Evolutionary conservation across 768 basidiomycete species (phyloP).

Genomic region (Galerina marginata): DNA sequence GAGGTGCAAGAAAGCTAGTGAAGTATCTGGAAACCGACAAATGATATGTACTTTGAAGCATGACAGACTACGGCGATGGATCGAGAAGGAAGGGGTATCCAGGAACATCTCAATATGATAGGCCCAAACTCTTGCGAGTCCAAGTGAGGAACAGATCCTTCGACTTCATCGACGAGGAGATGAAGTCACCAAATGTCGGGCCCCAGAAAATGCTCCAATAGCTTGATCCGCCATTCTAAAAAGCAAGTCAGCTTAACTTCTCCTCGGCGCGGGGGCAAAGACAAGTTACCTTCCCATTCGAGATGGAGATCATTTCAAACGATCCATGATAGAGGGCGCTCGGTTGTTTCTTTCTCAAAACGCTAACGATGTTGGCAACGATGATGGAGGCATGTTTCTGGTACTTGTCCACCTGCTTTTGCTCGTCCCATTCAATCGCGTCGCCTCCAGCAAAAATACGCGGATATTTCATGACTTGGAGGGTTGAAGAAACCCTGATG

Average conservation of each 20-base stretch:
- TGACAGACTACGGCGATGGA: background rate
- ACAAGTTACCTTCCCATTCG: constrained; percentile 56
- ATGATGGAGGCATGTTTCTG: constrained; percentile 50
- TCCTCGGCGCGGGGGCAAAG: background rate
- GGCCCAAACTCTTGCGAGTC: constrained; percentile 25
- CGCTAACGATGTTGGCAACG: constrained; percentile 51
- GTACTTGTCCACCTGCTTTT: constrained; percentile 60
- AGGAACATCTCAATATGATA: constrained; percentile 16
- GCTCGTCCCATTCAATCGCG: constrained; percentile 64
- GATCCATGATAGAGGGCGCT: constrained; percentile 50
- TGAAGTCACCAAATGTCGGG: constrained; percentile 51
- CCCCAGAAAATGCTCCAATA: constrained; percentile 55
- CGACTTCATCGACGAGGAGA: constrained; percentile 47
- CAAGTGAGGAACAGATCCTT: constrained; percentile 32
- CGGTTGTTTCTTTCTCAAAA: constrained; percentile 41
- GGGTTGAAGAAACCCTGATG: constrained; percentile 60
- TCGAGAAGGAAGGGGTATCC: background rate
- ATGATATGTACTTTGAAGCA: background rate
- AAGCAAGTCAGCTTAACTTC: background rate
- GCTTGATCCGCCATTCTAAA: constrained; percentile 45
- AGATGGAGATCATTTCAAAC: constrained; percentile 58
- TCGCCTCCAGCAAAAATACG: constrained; percentile 71
- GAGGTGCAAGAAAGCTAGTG: no score
- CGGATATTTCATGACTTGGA: constrained; percentile 57
- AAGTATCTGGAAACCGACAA: background rate